Evolutionary conservation across 2,329 filamentous ascomycete species (phyloP).

Genomic region (Nothophaeocryptopus gaeumannii): DNA sequence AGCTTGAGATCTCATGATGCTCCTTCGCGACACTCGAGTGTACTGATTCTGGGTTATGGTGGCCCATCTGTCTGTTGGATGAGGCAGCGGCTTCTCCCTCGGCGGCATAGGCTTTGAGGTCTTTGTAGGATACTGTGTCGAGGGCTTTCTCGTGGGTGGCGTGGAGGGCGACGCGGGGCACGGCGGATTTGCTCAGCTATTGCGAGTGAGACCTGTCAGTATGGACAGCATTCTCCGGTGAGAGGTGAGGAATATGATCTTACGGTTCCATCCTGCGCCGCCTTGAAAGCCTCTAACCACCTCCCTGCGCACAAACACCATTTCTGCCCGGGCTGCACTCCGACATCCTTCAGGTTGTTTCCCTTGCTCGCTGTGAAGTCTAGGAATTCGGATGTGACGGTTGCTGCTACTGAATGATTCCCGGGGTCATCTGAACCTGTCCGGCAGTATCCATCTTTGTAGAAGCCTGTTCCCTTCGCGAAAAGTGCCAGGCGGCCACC

Average conservation of each 20-base stretch:
- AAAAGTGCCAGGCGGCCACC: slow-evolving; percentile 19
- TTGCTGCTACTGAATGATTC: slow-evolving; percentile 20
- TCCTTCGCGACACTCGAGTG: slow-evolving; percentile 16
- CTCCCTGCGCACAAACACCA: slow-evolving; percentile 15
- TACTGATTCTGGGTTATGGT: slow-evolving; percentile 14
- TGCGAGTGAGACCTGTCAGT: too few relatives aligned
- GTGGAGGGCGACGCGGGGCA: slow-evolving; percentile 18
- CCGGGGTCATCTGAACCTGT: slow-evolving; percentile 15
- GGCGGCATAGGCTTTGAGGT: slow-evolving; percentile 20
- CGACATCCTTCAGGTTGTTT: slow-evolving; percentile 9
- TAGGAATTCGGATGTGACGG: slow-evolving; percentile 17
- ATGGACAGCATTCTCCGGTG: too few relatives aligned
- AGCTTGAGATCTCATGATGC: slow-evolving; percentile 20
- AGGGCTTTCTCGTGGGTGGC: slow-evolving; percentile 19
- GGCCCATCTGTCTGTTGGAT: slow-evolving; percentile 17
- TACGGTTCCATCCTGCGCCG: slow-evolving; percentile 10
- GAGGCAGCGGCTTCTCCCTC: slow-evolving; percentile 15
- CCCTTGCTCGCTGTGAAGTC: slow-evolving; percentile 12
- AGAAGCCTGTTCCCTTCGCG: slow-evolving; percentile 19
- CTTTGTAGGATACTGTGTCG: slow-evolving; percentile 16
- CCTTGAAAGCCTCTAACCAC: slow-evolving; percentile 17
- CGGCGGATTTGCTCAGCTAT: slow-evolving; percentile 12
- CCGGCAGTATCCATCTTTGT: slow-evolving; percentile 21
- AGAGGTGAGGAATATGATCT: too few relatives aligned
- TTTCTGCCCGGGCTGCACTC: slow-evolving; percentile 13